Conservation (phyloP, 2,329 filamentous ascomycete species). For the Penicillium palitans region DNA sequence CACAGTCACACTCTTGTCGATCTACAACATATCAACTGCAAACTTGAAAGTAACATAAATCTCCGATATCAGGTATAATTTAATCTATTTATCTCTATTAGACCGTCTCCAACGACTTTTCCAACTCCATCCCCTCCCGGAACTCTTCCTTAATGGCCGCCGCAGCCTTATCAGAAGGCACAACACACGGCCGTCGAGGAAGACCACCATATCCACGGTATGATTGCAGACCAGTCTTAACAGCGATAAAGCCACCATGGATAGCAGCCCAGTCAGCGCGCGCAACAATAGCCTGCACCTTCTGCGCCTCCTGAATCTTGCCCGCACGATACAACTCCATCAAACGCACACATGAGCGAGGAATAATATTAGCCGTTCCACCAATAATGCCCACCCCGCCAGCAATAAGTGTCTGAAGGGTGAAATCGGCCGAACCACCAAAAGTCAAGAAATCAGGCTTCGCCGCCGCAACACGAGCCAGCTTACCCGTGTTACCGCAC, state of each 20-base stretch:
- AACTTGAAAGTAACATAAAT: not conserved
- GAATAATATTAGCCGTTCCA: conserved; percentile 81
- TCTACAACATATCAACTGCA: not conserved
- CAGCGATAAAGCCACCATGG: conserved; percentile 80
- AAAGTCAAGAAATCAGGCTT: conserved; percentile 72
- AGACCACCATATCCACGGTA: conserved; percentile 81
- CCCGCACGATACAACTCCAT: conserved; percentile 75
- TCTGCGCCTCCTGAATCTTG: conserved; percentile 71
- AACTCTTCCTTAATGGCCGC: conserved; percentile 39
- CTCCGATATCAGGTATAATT: conserved; percentile 2
- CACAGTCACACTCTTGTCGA: not conserved
- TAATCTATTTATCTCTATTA: not conserved
- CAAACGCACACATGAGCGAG: conserved; percentile 75
- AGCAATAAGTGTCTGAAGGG: conserved; percentile 73
- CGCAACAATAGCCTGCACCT: conserved; percentile 73
- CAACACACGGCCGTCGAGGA: conserved; percentile 66
- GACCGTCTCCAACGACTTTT: conserved; percentile 32
- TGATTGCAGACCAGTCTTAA: conserved; percentile 76
- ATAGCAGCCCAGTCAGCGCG: conserved; percentile 81
- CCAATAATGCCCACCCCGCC: conserved; percentile 84
- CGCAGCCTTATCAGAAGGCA: conserved; percentile 42
- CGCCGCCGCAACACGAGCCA: conserved; percentile 61
- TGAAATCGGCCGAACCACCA: conserved; percentile 85
- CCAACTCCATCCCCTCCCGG: conserved; percentile 41
- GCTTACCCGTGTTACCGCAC: conserved; percentile 72